Evolutionary conservation across 495 filamentous ascomycete genomes (phyloP), one percentile per base, ranked within the genome.

Genomic region (Polyplosphaeria fusca): DNA sequence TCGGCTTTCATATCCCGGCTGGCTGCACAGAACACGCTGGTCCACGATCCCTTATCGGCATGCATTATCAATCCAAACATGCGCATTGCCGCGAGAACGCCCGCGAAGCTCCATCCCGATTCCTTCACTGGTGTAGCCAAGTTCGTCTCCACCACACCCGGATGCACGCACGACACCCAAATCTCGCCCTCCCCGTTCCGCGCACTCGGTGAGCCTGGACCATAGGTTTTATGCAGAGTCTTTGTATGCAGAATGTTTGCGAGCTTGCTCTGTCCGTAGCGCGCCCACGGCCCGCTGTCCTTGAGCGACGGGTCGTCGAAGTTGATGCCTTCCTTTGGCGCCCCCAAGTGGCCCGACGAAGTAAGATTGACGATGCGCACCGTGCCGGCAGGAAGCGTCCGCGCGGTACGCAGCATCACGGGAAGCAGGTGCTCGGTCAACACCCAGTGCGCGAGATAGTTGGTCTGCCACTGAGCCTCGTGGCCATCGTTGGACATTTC

Each of bases 261-360:
- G 20, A 76, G 69, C 61, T 76, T 78, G 69, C 67, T 71, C 58
- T 77, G 71, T 9, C 73, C 71, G 60, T 78, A 78, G 30, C 75
- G 73, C 47, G 58, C 0, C 68, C 57, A 70, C 20, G 56, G 27
- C 4, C 68, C 52, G 64, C 41, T 16, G 1, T 60, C 38, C 32
- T 61, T 52, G 5, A 68, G 46, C 16, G 41, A 59, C 7, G 53
- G 52, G 44, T 71, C 67, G 2, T 55, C 46, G 51, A 77, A 72
- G 27, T 68, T 57, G 45, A 78, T 71, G 22, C 69, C 70, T 13
- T 39, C 60, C 27, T 72, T 71, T 0, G 68, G 67, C 11, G 68
- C 63, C 23, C 42, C 18, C 27, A 60, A 19, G 65, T 74, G 71
- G 4, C 74, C 76, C 1, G 64, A 64, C 13, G 67, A 71, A 9